Base-by-base conservation (phyloP, 345 rosid species). In the Camelina neglecta region DNA sequence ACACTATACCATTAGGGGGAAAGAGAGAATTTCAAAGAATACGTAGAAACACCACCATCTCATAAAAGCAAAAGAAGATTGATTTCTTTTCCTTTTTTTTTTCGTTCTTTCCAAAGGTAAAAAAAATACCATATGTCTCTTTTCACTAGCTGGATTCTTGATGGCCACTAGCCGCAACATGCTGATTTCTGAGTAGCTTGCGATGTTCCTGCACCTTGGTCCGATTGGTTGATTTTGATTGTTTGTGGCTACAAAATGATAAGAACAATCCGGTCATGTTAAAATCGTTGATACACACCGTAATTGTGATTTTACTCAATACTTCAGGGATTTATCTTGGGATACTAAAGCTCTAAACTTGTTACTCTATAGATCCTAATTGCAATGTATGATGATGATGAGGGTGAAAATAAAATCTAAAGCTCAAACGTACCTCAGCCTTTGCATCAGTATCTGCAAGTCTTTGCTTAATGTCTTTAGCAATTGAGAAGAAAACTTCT, bases 401-500 rank as follows among this genome's bases (percentile, higher is more conserved):
- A 54, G 20, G 11, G 15, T 24, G 63, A 26, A 29, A 16, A 42
- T 23, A 12, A 42, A 29, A 20, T 26, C 4, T 15, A 4, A 20
- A 20, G 61, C 13, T 41, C 7, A 47, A 31, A 76, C 57, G 4
- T 41, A 91, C 97, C 91, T 91, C 94, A 60, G 94, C 83, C 74
- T 65, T 83, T 8, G 94, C 75, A 81, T 91, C 94, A 3, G 84
- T 87, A 74, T 91, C 94, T 11, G 90, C 84, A 63, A 91, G 94
- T 83, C 97, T 85, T 81, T 87, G 92, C 87, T 87, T 91, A 41
- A 91, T 91, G 75, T 87, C 92, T 85, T 88, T 84, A 12, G 85
- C 94, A 63, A 91, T 85, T 72, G 92, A 87, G 72, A 91, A 89
- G 94, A 91, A 91, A 81, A 91, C 97, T 73, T 91, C 92, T 81